Percentiles rank a stretch among this genome's conserved stretches.
These are phyloP conservation scores for Xylaria multiplex DNA, from an alignment of 2,329 filamentous ascomycete genomes.

Conservation along the genomic window DNA sequence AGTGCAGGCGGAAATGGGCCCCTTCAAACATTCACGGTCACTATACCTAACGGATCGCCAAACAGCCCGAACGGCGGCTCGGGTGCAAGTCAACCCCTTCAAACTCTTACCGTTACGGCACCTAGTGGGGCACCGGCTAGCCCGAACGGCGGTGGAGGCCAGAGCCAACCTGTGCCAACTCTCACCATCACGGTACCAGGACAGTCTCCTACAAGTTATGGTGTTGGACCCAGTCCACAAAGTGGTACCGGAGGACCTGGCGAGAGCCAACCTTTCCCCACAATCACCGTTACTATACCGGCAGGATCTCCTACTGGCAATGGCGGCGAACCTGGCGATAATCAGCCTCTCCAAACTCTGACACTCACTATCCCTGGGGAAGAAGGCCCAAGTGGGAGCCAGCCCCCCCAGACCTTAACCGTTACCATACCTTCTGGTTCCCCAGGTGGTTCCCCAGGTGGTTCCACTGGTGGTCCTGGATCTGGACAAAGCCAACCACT, in stretches of 20 bases:
- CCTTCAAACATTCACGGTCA: constrained; percentile 29
- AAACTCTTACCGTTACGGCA: constrained; percentile 21
- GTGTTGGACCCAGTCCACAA: constrained; percentile 19
- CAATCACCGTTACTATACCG: constrained; percentile 36
- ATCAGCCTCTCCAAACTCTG: constrained; percentile 33
- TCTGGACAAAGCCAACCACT: constrained; percentile 28
- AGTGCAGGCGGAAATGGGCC: constrained; percentile 7
- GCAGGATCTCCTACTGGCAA: constrained; percentile 21
- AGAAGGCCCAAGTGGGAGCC: constrained; percentile 18
- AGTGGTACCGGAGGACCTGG: constrained; percentile 22
- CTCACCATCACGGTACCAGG: constrained; percentile 33
- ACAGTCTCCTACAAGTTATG: constrained; percentile 25
- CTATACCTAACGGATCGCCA: constrained; percentile 18
- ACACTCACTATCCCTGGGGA: constrained; percentile 33
- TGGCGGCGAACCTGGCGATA: constrained; percentile 22
- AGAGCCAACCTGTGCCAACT: constrained; percentile 21
- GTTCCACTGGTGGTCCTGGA: constrained; percentile 20
- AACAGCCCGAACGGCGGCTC: constrained; percentile 33
- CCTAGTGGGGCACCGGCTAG: constrained; percentile 25
- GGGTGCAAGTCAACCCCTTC: constrained; percentile 16
- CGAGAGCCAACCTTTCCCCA: constrained; percentile 25
- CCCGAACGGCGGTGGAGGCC: constrained; percentile 12
- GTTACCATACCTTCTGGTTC: constrained; percentile 28
- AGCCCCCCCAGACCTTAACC: constrained; percentile 35
- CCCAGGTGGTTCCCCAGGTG: constrained; percentile 4